Evolutionary conservation across 2,329 filamentous ascomycete genomes (phyloP), one percentile per base, ranked within the genome.

Genomic region (Colletotrichum scovillei): DNA sequence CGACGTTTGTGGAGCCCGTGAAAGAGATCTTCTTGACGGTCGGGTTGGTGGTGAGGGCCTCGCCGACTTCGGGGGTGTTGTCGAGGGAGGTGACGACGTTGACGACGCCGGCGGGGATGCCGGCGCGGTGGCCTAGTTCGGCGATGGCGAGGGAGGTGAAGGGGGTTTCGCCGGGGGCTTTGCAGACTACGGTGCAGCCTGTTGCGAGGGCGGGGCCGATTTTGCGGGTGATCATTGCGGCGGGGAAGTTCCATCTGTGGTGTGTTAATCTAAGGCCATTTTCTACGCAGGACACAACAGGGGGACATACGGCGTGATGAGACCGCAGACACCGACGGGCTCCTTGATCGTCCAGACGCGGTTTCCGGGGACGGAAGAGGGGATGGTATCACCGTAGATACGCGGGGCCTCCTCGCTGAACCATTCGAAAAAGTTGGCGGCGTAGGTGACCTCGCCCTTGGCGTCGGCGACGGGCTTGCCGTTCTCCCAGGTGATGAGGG

Each of bases 171-270:
- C 92, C 92, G 1, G 96, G 95, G 19, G 95, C 93, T 83, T 99
- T 99, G 78, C 92, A 92, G 1, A 98, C 95, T 2, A 97, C 94
- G 0, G 96, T 98, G 85, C 96, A 98, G 72, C 97, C 97, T n/a
- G 95, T 95, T 22, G 97, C 97, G 69, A 98, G 88, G 9, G 93
- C 94, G 1, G 94, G 91, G 2, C 89, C 92, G 63, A 92, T 87
- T 81, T 93, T 93, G 73, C 92, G 85, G 7, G 91, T 93, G 76
- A 94, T 90, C 92, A 94, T 94, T 63, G 92, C 92, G 3, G 92
- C 90, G 14, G 93, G 93, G 79, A 97, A 97, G 84, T 97, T 97
- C 95, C 94, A 97, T 69, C 88, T 89, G 70, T 1, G 6, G 2
- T 11, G 1, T 5, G 56, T 56, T 12, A 46, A 38, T 63, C 2